These are phyloP conservation scores for Suillus plorans DNA, from an alignment of 768 basidiomycete genomes.

Conservation along the genomic window DNA sequence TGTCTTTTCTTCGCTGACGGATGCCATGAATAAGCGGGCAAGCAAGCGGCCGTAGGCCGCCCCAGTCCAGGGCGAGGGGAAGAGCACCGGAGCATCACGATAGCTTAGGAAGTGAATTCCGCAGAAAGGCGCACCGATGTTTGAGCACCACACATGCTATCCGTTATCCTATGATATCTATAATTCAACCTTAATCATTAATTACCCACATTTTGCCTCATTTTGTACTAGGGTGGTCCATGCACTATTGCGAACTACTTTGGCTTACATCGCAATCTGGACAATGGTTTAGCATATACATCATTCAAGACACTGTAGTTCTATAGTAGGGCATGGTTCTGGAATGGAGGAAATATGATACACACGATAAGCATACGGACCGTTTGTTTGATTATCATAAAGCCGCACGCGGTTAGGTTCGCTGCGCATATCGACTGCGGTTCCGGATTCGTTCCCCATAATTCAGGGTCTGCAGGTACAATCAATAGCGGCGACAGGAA, in stretches of 20 bases:
- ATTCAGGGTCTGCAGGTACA: conserved; percentile 35
- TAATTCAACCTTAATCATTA: not conserved
- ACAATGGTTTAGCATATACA: conserved; percentile 4
- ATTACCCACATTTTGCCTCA: not conserved
- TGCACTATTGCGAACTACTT: not conserved
- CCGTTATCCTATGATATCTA: not conserved
- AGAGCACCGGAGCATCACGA: not conserved
- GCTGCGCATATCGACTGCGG: conserved; percentile 42
- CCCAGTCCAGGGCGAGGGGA: not conserved
- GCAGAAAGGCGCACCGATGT: not conserved
- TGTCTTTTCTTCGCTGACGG: not conserved
- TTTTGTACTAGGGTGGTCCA: not conserved
- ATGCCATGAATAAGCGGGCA: not conserved
- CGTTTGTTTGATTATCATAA: not conserved
- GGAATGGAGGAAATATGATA: not conserved
- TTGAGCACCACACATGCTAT: not conserved
- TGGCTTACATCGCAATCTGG: not conserved
- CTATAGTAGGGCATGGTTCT: not conserved
- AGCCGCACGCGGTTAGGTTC: not conserved
- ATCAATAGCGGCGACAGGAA: not conserved
- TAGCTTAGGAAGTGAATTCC: not conserved
- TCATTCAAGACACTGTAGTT: not conserved
- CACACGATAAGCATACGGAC: not conserved
- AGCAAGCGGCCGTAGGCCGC: not conserved
- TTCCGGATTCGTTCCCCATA: conserved; percentile 50